These are phyloP conservation scores for Clitocybe nebularis DNA, from an alignment of 1,284 basidiomycete species.

Conservation along the genomic window DNA sequence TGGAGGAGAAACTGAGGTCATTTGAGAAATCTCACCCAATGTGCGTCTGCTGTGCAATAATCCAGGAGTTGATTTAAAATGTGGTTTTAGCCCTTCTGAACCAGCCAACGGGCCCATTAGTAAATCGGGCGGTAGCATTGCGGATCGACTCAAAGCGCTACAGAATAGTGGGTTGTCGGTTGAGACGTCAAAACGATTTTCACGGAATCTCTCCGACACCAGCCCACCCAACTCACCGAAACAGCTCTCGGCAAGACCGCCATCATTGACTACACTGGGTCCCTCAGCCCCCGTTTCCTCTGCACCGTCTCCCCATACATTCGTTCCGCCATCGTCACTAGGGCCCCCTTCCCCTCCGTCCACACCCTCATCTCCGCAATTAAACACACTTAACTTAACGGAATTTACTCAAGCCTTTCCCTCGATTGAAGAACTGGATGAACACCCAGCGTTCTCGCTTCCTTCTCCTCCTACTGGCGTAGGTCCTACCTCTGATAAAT, in stretches of 20 bases:
- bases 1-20: constrained; percentile 58
- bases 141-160: constrained; percentile 70
- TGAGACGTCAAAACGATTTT: constrained; percentile 48
- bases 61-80: constrained; percentile 2
- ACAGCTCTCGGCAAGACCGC: constrained; percentile 22
- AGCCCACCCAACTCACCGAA: constrained; percentile 36
- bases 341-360: constrained; percentile 72
- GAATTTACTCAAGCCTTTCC: constrained; percentile 66
- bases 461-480: constrained; percentile 43
- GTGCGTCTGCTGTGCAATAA: constrained; percentile 29
- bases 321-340: constrained; percentile 63
- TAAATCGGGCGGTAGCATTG: constrained; percentile 54
- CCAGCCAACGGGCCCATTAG: constrained; percentile 29
- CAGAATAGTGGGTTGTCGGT: constrained; percentile 59
- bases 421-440: constrained; percentile 71
- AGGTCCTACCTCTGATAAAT: constrained; percentile 23
- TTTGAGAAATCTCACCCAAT: constrained; percentile 45
- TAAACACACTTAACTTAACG: constrained; percentile 36
- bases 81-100: constrained; percentile 6
- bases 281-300: constrained; percentile 32
- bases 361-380: constrained; percentile 47
- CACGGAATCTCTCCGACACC: constrained; percentile 40
- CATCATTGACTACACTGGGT: constrained; percentile 26
- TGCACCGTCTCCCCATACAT: constrained; percentile 43
- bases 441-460: constrained; percentile 42